A percentile compares a stretch with the other conserved stretches of the same genome.
phyloP scores from a whole-genome alignment of 2,329 filamentous ascomycete genomes.

The Penicillium sclerotiorum region DNA sequence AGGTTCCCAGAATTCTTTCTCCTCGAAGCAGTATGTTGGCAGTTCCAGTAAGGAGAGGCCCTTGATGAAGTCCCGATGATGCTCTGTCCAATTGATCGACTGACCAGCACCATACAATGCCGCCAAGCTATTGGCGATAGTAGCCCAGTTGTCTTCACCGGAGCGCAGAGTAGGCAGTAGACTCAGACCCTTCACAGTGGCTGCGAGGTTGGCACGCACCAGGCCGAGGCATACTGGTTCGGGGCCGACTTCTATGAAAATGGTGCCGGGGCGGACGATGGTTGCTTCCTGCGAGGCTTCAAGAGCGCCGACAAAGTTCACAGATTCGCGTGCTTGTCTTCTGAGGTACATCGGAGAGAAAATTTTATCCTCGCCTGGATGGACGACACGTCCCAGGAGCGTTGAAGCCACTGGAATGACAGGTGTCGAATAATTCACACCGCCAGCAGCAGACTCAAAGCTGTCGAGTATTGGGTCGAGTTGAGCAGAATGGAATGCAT shows the following conservation, averaged over 20 bases:
- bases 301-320: conserved; percentile 68
- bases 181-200: background rate
- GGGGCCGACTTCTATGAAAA: conserved; percentile 73
- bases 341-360: conserved; percentile 59
- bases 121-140: background rate
- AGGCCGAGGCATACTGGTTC: conserved; percentile 70
- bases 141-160: background rate
- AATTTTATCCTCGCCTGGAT: background rate
- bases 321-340: conserved; percentile 66
- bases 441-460: background rate
- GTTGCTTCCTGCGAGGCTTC: conserved; percentile 59
- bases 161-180: background rate
- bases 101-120: background rate
- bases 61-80: background rate
- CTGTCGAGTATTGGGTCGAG: conserved; percentile 10
- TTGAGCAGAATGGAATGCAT: conserved; percentile 9
- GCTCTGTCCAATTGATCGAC: background rate
- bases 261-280: conserved; percentile 66
- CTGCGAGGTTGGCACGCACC: conserved; percentile 52
- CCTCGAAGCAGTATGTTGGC: background rate
- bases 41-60: background rate
- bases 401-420: background rate
- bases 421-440: background rate
- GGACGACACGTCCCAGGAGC: background rate
- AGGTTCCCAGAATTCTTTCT: background rate